Evolutionary conservation across 495 filamentous ascomycete species (phyloP).

Genomic region (Trichoderma orchidacearum): DNA sequence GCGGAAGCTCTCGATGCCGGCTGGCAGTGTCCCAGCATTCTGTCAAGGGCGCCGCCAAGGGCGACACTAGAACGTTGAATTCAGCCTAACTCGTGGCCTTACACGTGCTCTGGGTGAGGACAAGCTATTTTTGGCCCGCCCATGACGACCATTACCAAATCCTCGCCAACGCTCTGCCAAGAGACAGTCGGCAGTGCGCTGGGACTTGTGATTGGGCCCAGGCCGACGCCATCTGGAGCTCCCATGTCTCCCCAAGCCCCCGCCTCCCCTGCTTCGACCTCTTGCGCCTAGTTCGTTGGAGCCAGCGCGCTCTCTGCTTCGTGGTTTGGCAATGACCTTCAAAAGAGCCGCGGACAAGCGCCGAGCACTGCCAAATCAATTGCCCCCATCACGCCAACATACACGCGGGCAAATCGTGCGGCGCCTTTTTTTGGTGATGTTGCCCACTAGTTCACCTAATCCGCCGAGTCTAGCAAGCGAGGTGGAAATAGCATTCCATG

Average conservation of each 20-base stretch:
- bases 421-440: not conserved
- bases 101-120: not conserved
- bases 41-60: not conserved
- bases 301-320: too few species aligned
- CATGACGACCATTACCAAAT: not conserved
- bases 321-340: not conserved
- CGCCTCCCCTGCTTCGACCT: not conserved
- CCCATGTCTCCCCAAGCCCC: not conserved
- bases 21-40: not conserved
- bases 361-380: not conserved
- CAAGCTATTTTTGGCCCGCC: not conserved
- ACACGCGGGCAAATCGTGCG: not conserved
- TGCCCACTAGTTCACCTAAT: not conserved
- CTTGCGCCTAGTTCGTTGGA: not conserved
- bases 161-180: too few species aligned
- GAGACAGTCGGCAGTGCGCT: not conserved
- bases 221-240: not conserved
- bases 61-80: not conserved
- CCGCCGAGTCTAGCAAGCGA: constrained; percentile 1
- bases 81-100: not conserved
- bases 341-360: constrained; percentile 1
- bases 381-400: not conserved
- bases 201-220: not conserved
- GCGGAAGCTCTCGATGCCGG: not conserved
- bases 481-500: not conserved